A percentile compares a stretch with the other conserved stretches of the same genome.
These are phyloP conservation scores for Turnera subulata DNA, from an alignment of 345 rosid genomes.

Conservation along the genomic window DNA sequence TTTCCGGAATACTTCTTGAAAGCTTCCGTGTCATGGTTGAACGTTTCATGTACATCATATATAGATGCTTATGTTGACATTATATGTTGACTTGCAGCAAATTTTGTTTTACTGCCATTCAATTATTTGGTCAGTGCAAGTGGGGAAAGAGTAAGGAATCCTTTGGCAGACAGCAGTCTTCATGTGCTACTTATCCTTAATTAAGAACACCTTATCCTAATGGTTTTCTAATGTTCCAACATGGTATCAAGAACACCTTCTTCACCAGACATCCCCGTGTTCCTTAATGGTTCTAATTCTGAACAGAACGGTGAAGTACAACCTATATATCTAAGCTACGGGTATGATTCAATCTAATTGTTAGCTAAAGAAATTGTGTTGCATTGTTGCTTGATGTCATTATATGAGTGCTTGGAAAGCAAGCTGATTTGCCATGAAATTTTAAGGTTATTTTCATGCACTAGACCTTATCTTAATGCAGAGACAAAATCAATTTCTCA, in stretches of 20 bases:
- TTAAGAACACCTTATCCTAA: conserved; percentile 46
- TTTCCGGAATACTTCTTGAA: not conserved
- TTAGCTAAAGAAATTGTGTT: too few relatives aligned
- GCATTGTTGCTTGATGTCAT: conserved; percentile 2
- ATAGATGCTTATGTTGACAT: conserved; percentile 11
- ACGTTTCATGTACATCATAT: not conserved
- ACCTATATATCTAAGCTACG: too few relatives aligned
- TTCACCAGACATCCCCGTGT: conserved; percentile 93
- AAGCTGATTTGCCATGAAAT: too few relatives aligned
- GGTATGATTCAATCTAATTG: conserved; percentile 34
- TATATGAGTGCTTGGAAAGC: not conserved
- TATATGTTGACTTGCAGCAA: conserved; percentile 58
- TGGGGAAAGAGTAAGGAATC: conserved; percentile 56
- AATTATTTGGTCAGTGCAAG: conserved; percentile 71
- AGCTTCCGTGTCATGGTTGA: not conserved
- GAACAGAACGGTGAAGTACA: too few relatives aligned
- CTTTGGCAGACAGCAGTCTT: conserved; percentile 74
- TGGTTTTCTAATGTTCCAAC: conserved; percentile 48
- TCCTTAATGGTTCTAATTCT: conserved; percentile 84
- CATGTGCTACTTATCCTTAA: conserved; percentile 84
- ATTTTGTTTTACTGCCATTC: conserved; percentile 71
- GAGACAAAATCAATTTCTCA: too few relatives aligned
- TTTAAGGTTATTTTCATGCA: too few relatives aligned
- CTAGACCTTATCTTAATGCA: too few relatives aligned
- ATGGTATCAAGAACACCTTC: conserved; percentile 96